Conservation (phyloP, 495 filamentous ascomycete species). For the Aspergillus indologenus region DNA sequence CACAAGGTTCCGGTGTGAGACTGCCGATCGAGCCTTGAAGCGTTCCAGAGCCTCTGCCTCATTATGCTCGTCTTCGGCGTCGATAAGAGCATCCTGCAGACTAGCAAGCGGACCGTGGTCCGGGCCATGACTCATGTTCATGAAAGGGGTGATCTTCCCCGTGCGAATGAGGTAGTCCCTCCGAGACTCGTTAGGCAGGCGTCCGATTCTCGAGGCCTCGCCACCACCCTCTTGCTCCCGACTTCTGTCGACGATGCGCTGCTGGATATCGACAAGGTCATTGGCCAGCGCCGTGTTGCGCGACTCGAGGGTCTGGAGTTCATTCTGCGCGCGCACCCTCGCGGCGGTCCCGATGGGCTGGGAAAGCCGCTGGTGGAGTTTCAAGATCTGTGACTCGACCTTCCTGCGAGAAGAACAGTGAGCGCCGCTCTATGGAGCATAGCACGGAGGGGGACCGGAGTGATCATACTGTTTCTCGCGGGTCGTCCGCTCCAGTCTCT, state of each 20-base stretch:
- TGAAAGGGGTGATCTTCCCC: slow-evolving; percentile 95
- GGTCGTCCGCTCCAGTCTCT: slow-evolving; percentile 75
- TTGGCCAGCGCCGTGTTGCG: slow-evolving; percentile 58
- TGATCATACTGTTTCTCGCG: slow-evolving; percentile 52
- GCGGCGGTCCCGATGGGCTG: slow-evolving; percentile 47
- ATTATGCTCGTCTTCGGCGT: slow-evolving; percentile 66
- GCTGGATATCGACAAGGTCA: slow-evolving; percentile 73
- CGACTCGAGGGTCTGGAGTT: slow-evolving; percentile 59
- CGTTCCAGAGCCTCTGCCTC: slow-evolving; percentile 54
- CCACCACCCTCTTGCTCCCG: slow-evolving; percentile 43
- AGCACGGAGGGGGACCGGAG: neutral
- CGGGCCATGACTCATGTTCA: slow-evolving; percentile 58
- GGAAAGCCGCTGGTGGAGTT: slow-evolving; percentile 47
- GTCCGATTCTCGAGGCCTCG: slow-evolving; percentile 47
- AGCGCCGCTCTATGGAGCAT: slow-evolving; percentile 7
- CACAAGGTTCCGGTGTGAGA: slow-evolving; percentile 78
- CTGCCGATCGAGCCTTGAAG: slow-evolving; percentile 38
- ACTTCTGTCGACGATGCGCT: slow-evolving; percentile 72
- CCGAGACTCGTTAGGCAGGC: slow-evolving; percentile 72
- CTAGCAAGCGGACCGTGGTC: slow-evolving; percentile 55
- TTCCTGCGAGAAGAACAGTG: slow-evolving; percentile 30
- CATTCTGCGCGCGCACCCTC: slow-evolving; percentile 52
- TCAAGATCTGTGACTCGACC: slow-evolving; percentile 45
- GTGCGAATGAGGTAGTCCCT: slow-evolving; percentile 91
- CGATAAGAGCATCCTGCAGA: slow-evolving; percentile 68